A percentile compares a stretch with the other conserved stretches of the same genome.
phyloP scores from a whole-genome alignment of 1,284 basidiomycete species.

The Vanrija sp. region DNA sequence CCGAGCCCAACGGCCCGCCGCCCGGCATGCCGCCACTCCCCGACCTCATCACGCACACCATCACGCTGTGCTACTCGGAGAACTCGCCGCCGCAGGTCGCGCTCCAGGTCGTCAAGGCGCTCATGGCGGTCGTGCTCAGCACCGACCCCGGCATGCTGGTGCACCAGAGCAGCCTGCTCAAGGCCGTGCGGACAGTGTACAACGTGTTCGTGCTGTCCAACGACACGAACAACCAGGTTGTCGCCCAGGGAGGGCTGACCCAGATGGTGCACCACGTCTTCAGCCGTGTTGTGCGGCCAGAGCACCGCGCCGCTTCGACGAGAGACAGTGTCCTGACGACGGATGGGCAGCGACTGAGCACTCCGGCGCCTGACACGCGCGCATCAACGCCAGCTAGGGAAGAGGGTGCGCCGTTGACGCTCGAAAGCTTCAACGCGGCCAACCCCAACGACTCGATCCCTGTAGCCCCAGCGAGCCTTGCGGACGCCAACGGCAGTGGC shows the following conservation, averaged over 20 bases:
- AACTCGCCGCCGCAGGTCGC: constrained; percentile 82
- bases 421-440: constrained; percentile 39
- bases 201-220: constrained; percentile 88
- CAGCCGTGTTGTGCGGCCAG: constrained; percentile 55
- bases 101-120: constrained; percentile 89
- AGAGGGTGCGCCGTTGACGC: constrained; percentile 3
- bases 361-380: background rate
- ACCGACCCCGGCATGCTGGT: constrained; percentile 67
- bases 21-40: constrained; percentile 65
- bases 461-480: constrained; percentile 29
- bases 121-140: constrained; percentile 82
- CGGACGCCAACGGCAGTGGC: constrained; percentile 6
- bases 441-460: constrained; percentile 49
- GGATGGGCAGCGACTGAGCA: background rate
- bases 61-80: constrained; percentile 87
- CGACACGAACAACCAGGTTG: constrained; percentile 88
- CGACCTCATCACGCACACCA: constrained; percentile 86
- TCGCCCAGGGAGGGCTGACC: constrained; percentile 90
- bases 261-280: constrained; percentile 98
- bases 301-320: constrained; percentile 12
- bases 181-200: constrained; percentile 93
- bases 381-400: background rate
- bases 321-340: background rate
- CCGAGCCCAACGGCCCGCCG: constrained; percentile 54
- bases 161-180: constrained; percentile 88